Base-by-base conservation (phyloP, 108 stramenopile species). In the Fragilaria crotonensis region DNA sequence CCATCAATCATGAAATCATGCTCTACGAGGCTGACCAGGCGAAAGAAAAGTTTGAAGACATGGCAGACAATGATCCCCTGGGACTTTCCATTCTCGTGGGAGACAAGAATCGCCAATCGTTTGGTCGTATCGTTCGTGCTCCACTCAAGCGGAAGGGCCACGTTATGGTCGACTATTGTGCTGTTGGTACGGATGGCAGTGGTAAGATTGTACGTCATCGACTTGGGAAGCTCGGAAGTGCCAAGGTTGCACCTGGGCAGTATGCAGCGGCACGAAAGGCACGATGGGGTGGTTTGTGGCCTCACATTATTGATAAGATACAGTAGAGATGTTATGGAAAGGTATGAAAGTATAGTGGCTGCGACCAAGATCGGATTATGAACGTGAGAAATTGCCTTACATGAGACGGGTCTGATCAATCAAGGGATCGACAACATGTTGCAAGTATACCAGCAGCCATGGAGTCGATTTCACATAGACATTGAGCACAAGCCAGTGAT, bases 211-310 rank as follows among this genome's bases (percentile, higher is more conserved):
- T 75, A 36, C 73, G 85, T 3, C 72, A 77, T 47, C 66, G 75
- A 31, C 78, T 91, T 0, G 74, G 78, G 46, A 78, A 83, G 30
- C 73, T 0, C 51, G 64, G n/a, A 61, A 76, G 75, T 30, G 45
- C 59, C 1, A 52, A 66, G 5, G 41, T 52, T 11, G 89, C 86
- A 32, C 89, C 89, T 4, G 89, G 89, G 27, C 63, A 81, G 30
- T 91, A 72, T 55, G 60, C 55, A 9, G 83, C 85, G 21, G 85
- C 89, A 7, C 52, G 89, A 46, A 87, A 87, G 56, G 79, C 75
- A 18, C 71, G 89, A 19, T 91, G 89, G 89, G 89, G 89, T 22
- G 89, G 89, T 9, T 57, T 85, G 44, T 91, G 89, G 89, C 85
- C 89, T 25, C 79, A 88, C 58, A 44, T 59, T 14, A 73, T 60